Base-by-base conservation (phyloP, 1,284 basidiomycete species). In the Sanghuangporus sanghuang region DNA sequence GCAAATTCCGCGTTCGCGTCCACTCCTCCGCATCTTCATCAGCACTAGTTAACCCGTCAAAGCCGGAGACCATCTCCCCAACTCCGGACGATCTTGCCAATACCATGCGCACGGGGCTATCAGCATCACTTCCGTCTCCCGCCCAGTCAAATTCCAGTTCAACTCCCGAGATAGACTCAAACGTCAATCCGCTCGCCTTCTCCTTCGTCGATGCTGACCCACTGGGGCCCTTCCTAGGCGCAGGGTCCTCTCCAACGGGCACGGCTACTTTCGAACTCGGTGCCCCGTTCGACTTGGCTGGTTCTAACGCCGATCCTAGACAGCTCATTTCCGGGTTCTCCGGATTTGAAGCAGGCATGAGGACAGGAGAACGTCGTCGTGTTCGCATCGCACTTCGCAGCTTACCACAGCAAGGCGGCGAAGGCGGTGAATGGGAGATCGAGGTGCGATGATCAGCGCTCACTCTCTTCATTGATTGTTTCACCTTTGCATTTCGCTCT, bases 341-440 rank as follows among this genome's bases (percentile, higher is more conserved):
- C 59, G 59, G 59, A 42, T 8, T 35, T 44, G 35, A 48, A 12
- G 59, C 65, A 72, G 64, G 72, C 70, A 16, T 65, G 68, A 48
- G 71, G 71, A 53, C 71, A 69, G 27, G 81, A 75, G 68, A 77
- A 81, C 53, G 46, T 32, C 44, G 35, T 21, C 35, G 64, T 21
- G 85, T 87, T 64, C 79, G 85, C 64, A 86, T 87, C 60, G 83
- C 86, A 18, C 74, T 88, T 64, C 87, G 84, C 74, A 84, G 80
- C 69, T 76, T 85, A 73, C 85, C 86, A 1, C 77, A 77, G 23
- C 74, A 80, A 38, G 85, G 83, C 54, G 80, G 80, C 62, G 85
- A 87, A 71, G 85, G 84, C 61, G 85, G 86, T 64, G 86, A 87
- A 75, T 87, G 86, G 87, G 86, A 88, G 74, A 85, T 88, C 59